A percentile compares a stretch with the other conserved stretches of the same genome.
These are phyloP conservation scores for Nicotiana attenuata DNA, from an alignment of 257 asterid species.

Conservation along the genomic window DNA sequence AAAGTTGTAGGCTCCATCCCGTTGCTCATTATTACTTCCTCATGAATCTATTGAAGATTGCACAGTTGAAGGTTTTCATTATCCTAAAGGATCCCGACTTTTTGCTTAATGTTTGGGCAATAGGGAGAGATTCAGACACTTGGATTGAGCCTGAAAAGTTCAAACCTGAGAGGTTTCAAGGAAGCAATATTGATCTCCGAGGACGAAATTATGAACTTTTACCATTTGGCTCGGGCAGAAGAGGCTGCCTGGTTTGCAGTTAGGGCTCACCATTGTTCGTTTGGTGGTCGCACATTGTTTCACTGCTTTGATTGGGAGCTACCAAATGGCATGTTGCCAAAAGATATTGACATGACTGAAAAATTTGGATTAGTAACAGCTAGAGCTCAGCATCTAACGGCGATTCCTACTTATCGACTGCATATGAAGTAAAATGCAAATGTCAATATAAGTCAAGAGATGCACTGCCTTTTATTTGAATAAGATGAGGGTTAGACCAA, in stretches of 20 bases:
- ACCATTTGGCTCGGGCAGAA: constrained; percentile 23
- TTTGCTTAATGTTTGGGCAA: constrained; percentile 13
- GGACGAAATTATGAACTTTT: constrained; percentile 17
- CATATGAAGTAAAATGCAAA: not conserved
- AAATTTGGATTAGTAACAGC: not conserved
- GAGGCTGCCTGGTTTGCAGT: constrained; percentile 6
- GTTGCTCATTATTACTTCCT: constrained; percentile 19
- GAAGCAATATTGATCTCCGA: not conserved
- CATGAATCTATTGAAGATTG: constrained; percentile 23
- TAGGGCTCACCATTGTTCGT: not conserved
- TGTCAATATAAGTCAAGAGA: not conserved
- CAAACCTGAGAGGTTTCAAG: constrained; percentile 17
- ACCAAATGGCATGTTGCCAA: constrained; percentile 1
- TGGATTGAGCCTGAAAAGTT: constrained; percentile 21
- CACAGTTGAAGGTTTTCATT: constrained; percentile 17
- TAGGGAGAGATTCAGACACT: constrained; percentile 13
- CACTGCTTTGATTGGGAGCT: constrained; percentile 18
- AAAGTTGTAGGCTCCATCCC: constrained; percentile 24
- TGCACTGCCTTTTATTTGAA: not conserved
- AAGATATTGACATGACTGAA: constrained; percentile 7
- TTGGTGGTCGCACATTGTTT: constrained; percentile 4
- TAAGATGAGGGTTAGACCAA: not conserved
- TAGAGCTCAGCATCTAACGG: not conserved
- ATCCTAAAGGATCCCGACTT: constrained; percentile 12
- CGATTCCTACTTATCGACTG: constrained; percentile 24